phyloP scores from a whole-genome alignment of 768 basidiomycete species.

The Tephrocybe sp. region DNA sequence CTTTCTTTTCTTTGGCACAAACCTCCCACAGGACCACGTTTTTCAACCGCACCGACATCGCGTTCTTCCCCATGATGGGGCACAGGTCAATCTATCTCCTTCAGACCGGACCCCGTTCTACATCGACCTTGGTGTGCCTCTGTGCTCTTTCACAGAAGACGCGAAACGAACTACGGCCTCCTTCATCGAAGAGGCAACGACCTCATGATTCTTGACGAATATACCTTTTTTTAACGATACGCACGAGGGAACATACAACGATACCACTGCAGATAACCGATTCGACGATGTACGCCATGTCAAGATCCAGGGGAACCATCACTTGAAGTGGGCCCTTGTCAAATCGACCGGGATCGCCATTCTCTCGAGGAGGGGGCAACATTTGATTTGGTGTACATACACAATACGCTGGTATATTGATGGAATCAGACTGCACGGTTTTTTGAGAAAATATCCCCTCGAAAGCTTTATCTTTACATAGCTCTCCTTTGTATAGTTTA shows the following conservation, averaged over 20 bases:
- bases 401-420: conserved; percentile 8
- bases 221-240: conserved; percentile 17
- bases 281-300: conserved; percentile 17
- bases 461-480: conserved; percentile 8
- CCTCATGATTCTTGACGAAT: conserved; percentile 40
- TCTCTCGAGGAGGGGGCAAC: conserved; percentile 16
- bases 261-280: conserved; percentile 9
- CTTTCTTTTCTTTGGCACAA: conserved; percentile 12
- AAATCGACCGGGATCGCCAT: conserved; percentile 5
- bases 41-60: conserved; percentile 24
- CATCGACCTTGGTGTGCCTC: conserved; percentile 8
- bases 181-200: conserved; percentile 26
- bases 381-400: conserved; percentile 5
- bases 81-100: conserved; percentile 25
- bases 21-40: conserved; percentile 17
- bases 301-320: conserved; percentile 6
- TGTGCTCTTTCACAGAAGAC: conserved; percentile 12
- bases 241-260: not conserved
- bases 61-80: conserved; percentile 14
- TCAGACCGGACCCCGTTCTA: conserved; percentile 4
- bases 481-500: conserved; percentile 9
- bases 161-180: conserved; percentile 22
- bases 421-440: conserved; percentile 10
- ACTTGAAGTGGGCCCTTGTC: conserved; percentile 13
- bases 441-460: conserved; percentile 1